Base-by-base conservation (phyloP, 2,329 filamentous ascomycete species). In the Periconia sp. region DNA sequence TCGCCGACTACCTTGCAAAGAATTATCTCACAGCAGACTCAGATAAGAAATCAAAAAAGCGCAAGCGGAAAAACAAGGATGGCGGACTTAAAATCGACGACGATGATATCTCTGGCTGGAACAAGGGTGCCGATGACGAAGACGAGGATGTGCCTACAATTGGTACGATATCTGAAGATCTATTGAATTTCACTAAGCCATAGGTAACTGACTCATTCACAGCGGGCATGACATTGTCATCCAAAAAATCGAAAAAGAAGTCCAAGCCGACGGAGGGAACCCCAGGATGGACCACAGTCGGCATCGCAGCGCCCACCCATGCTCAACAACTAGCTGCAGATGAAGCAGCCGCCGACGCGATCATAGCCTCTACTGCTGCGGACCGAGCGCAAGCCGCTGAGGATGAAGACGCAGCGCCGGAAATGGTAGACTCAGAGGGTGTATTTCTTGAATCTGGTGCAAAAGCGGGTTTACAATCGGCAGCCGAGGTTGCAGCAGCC, bases 1-100 rank as follows among this genome's bases (percentile, higher is more conserved):
- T 96, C 54, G 86, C 90, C 45, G 84, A 85, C 63, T 99, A 97
- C 65, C 83, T 99, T 24, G 92, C 92, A 25, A 87, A 89, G 51
- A 94, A 91, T 70, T 99, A 99, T 69, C 85, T 99, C 36, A 88
- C 80, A 2, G 84, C 85, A 28, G 83, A 87, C 54, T 61, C 69
- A 13, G 62, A 72, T 65, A 78, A 76, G 58, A 74, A 77, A 38
- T 69, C 72, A 19, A 80, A 79, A 57, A 80, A 80, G 68, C 74
- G 77, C 54, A 80, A 80, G 60, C 65, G 76, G 32, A 68, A 70
- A 40, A 63, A 66, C 36, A 66, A 69, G 37, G 63, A 68, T 40
- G 66, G 66, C 31, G 72, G 76, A 19, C 66, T 78, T 36, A 67
- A 65, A 34, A 74, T 74, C 71, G 63, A 72, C 70, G 63, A 84